These are phyloP conservation scores for Solanum rostratum DNA, from an alignment of 257 asterid genomes.

Conservation along the genomic window DNA sequence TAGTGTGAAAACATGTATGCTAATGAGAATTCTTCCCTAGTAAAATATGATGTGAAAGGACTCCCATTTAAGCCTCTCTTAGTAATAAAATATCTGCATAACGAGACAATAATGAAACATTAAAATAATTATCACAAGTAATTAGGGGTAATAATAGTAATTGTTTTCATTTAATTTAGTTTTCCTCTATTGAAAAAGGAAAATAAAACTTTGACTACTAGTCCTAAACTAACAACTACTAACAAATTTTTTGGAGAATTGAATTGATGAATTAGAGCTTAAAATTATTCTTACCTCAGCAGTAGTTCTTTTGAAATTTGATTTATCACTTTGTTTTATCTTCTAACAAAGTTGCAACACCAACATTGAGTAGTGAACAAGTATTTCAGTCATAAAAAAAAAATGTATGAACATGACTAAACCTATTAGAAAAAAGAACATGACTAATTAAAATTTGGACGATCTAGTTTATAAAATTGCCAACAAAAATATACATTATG, in stretches of 20 bases:
- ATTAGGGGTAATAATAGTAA: background rate
- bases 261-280: background rate
- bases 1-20: background rate
- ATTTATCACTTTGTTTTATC: background rate
- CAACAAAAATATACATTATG: background rate
- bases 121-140: background rate
- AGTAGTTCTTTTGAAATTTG: background rate
- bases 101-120: background rate
- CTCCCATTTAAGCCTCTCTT: background rate
- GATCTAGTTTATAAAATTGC: background rate
- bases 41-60: background rate
- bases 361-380: background rate
- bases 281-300: background rate
- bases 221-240: background rate
- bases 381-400: too few relatives aligned
- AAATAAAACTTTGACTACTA: background rate
- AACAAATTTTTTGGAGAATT: background rate
- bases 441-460: background rate
- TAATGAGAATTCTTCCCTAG: background rate
- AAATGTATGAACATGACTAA: too few relatives aligned
- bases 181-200: background rate
- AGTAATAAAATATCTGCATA: background rate
- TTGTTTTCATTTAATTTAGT: background rate
- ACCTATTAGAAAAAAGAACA: too few relatives aligned
- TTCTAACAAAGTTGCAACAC: background rate